A percentile compares a stretch with the other conserved stretches of the same genome.
These are phyloP conservation scores for Metschnikowia santaceciliae DNA, from an alignment of 805 yeast genomes.

Conservation along the genomic window DNA sequence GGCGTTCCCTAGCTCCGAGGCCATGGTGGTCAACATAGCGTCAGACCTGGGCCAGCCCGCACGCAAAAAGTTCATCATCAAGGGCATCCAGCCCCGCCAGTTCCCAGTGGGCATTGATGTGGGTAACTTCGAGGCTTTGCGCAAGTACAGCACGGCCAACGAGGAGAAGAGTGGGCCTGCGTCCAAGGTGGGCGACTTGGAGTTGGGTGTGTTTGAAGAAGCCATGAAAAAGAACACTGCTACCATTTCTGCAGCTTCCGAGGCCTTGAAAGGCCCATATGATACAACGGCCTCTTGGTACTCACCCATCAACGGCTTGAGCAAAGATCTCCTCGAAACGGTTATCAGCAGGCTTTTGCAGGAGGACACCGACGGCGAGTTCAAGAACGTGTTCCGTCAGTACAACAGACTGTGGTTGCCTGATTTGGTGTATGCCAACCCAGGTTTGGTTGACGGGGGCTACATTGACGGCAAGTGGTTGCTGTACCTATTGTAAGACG, in stretches of 20 bases:
- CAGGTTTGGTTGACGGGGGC: conserved; percentile 33
- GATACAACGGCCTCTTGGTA: conserved; percentile 18
- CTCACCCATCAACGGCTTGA: conserved; percentile 27
- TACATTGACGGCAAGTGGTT: conserved; percentile 36
- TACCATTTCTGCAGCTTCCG: conserved; percentile 21
- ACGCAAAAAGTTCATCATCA: conserved; percentile 79
- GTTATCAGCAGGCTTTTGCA: conserved; percentile 26
- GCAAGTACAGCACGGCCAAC: conserved; percentile 12
- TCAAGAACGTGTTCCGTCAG: conserved; percentile 28
- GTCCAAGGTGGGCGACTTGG: conserved; percentile 33
- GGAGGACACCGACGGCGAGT: conserved; percentile 22
- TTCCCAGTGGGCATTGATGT: conserved; percentile 46
- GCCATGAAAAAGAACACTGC: conserved; percentile 23
- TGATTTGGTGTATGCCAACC: conserved; percentile 38
- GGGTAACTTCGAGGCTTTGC: conserved; percentile 42
- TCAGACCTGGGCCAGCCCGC: conserved; percentile 34
- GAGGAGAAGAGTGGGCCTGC: conserved; percentile 19
- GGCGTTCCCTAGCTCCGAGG: conserved; percentile 84
- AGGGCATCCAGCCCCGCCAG: conserved; percentile 87
- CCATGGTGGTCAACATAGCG: conserved; percentile 78
- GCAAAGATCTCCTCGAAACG: conserved; percentile 33
- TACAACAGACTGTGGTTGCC: conserved; percentile 41
- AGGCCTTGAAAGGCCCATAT: conserved; percentile 19
- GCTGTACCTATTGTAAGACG: conserved; percentile 30
- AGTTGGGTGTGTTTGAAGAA: conserved; percentile 28